Conservation (phyloP, 2,329 filamentous ascomycete species). For the Botrytis medusae region DNA sequence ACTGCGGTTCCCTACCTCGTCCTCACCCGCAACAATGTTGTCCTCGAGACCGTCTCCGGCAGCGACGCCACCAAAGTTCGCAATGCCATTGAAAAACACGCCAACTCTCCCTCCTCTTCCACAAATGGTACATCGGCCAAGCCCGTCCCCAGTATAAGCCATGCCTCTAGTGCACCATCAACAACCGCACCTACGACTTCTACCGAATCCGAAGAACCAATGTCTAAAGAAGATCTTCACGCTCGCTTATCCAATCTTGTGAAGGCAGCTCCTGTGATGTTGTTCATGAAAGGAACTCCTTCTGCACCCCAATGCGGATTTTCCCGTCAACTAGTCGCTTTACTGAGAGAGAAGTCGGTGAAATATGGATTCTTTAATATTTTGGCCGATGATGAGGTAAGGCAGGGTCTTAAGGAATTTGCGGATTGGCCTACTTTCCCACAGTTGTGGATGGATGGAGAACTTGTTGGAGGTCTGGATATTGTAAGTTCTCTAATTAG, state of each 20-base stretch:
- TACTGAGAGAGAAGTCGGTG: slow-evolving; percentile 84
- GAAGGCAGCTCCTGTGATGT: slow-evolving; percentile 94
- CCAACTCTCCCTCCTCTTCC: slow-evolving; percentile 18
- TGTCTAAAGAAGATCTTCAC: slow-evolving; percentile 80
- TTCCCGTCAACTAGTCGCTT: slow-evolving; percentile 79
- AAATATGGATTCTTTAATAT: slow-evolving; percentile 99
- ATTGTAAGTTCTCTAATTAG: slow-evolving; percentile 65
- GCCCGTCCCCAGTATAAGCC: slow-evolving; percentile 39
- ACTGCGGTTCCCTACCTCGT: slow-evolving; percentile 92
- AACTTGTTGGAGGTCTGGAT: slow-evolving; percentile 89
- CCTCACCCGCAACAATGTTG: slow-evolving; percentile 70
- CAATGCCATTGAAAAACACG: slow-evolving; percentile 77
- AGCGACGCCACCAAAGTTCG: slow-evolving; percentile 86
- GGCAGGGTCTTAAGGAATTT: slow-evolving; percentile 93
- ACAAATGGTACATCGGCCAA: slow-evolving; percentile 14
- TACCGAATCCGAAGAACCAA: slow-evolving; percentile 46
- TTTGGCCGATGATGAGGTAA: slow-evolving; percentile 92
- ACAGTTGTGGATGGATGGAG: slow-evolving; percentile 87
- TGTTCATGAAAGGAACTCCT: slow-evolving; percentile 98
- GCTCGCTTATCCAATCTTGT: slow-evolving; percentile 80
- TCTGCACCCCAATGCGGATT: slow-evolving; percentile 88
- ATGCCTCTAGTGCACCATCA: slow-evolving; percentile 30
- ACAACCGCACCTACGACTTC: slow-evolving; percentile 31
- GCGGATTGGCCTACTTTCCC: slow-evolving; percentile 99
- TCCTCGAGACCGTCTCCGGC: slow-evolving; percentile 83